Evolutionary conservation across 495 filamentous ascomycete genomes (phyloP).

Genomic region (Podospora pseudoanserina): DNA sequence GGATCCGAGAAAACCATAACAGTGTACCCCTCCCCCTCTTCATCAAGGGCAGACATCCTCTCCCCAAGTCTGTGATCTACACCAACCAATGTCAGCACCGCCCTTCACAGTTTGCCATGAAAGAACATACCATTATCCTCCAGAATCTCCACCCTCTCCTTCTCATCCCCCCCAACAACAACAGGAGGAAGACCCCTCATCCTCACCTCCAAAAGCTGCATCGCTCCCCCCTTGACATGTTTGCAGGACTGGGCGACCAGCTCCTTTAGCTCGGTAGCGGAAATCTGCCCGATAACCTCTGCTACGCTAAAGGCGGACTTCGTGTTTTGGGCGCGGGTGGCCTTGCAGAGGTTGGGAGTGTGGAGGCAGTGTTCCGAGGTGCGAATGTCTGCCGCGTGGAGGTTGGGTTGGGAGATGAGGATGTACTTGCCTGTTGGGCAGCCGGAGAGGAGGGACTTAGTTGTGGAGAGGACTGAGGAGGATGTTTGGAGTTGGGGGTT

Average conservation of each 20-base stretch:
- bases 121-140: slow-evolving; percentile 59
- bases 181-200: slow-evolving; percentile 43
- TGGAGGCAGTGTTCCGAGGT: slow-evolving; percentile 10
- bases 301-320: slow-evolving; percentile 42
- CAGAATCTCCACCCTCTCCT: slow-evolving; percentile 53
- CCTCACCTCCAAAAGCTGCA: slow-evolving; percentile 47
- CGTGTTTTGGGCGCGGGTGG: slow-evolving; percentile 21
- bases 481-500: slow-evolving; percentile 43
- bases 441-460: slow-evolving; percentile 50
- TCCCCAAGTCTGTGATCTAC: slow-evolving; percentile 42
- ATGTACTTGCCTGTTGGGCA: slow-evolving; percentile 79
- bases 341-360: slow-evolving; percentile 33
- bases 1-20: slow-evolving; percentile 44
- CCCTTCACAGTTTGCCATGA: background rate
- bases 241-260: slow-evolving; percentile 32
- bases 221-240: slow-evolving; percentile 31
- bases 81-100: slow-evolving; percentile 16
- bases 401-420: slow-evolving; percentile 73
- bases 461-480: slow-evolving; percentile 35
- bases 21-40: slow-evolving; percentile 42
- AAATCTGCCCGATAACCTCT: slow-evolving; percentile 61
- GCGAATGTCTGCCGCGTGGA: slow-evolving; percentile 63
- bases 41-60: slow-evolving; percentile 32
- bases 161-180: slow-evolving; percentile 33
- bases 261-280: slow-evolving; percentile 37